These are phyloP conservation scores for Zymoseptoria crescenta DNA, from an alignment of 2,329 filamentous ascomycete genomes.

Conservation along the genomic window DNA sequence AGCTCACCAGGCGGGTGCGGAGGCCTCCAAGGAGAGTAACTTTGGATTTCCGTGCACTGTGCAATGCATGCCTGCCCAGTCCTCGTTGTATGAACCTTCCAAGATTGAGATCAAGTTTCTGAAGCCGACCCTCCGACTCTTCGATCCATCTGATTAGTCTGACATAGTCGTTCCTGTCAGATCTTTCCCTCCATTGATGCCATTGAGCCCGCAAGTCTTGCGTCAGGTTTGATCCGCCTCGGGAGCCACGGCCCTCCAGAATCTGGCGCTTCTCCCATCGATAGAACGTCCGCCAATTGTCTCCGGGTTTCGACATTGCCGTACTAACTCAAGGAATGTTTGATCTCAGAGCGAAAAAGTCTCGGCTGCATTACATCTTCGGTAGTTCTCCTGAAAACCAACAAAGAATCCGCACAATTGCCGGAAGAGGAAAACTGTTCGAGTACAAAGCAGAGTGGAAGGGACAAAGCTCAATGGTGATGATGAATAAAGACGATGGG, in stretches of 20 bases:
- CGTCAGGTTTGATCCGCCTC: neutral
- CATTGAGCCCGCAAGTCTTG: neutral
- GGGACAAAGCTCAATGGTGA: neutral
- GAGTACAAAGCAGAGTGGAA: neutral
- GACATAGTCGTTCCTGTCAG: neutral
- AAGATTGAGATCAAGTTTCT: neutral
- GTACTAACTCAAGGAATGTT: neutral
- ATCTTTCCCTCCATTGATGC: neutral
- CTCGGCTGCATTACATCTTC: neutral
- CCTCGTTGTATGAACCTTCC: neutral
- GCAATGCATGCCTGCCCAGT: neutral
- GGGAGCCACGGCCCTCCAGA: neutral
- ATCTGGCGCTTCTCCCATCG: neutral
- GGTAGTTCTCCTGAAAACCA: neutral
- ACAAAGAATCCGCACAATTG: neutral
- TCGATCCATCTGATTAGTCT: neutral
- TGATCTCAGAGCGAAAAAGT: neutral
- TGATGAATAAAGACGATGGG: neutral
- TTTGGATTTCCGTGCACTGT: neutral
- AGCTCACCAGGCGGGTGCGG: neutral
- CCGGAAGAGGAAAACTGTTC: neutral
- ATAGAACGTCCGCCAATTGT: neutral
- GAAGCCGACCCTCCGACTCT: neutral
- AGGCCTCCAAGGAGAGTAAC: neutral
- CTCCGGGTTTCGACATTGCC: neutral